Evolutionary conservation across 163 green algal genomes (phyloP).

Genomic region (Prototheca stagnorum): DNA sequence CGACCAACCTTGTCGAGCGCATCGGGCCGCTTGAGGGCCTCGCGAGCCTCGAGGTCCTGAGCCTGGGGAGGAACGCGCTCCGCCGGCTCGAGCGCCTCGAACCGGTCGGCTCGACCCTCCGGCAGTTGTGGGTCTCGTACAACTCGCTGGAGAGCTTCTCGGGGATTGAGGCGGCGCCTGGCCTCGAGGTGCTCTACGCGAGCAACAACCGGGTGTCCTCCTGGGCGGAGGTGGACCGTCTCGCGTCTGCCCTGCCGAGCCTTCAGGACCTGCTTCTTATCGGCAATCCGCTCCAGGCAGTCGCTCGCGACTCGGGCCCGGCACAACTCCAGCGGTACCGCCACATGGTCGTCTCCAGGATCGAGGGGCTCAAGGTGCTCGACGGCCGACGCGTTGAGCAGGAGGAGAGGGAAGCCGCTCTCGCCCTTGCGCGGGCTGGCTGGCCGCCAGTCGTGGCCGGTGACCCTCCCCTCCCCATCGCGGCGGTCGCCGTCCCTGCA

Average conservation of each 20-base stretch:
- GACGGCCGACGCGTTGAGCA: conserved; percentile 70
- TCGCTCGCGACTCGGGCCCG: conserved; percentile 7
- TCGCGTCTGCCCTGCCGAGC: conserved; percentile 29
- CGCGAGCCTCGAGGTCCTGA: conserved; percentile 67
- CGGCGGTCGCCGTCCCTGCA: not conserved
- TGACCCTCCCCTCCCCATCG: not conserved
- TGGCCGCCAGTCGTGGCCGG: not conserved
- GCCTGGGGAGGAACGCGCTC: conserved; percentile 73
- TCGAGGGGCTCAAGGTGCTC: conserved; percentile 78
- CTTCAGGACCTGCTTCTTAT: conserved; percentile 69
- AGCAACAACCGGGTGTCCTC: conserved; percentile 79
- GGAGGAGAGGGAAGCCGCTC: conserved; percentile 54
- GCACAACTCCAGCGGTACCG: not conserved
- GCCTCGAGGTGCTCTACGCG: conserved; percentile 65
- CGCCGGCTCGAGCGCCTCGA: conserved; percentile 91
- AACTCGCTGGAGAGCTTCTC: conserved; percentile 73
- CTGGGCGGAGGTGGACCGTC: conserved; percentile 67
- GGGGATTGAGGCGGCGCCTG: conserved; percentile 61
- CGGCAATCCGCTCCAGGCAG: conserved; percentile 74
- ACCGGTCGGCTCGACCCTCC: conserved; percentile 58
- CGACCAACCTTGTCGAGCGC: conserved; percentile 90
- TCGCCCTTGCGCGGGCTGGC: not conserved
- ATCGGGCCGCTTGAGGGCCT: conserved; percentile 65
- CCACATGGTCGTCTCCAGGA: conserved; percentile 56
- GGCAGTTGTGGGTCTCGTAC: conserved; percentile 90